Base-by-base conservation (phyloP, 192 early-diverging fungal genomes). In the Phycomyces blakesleeanus region DNA sequence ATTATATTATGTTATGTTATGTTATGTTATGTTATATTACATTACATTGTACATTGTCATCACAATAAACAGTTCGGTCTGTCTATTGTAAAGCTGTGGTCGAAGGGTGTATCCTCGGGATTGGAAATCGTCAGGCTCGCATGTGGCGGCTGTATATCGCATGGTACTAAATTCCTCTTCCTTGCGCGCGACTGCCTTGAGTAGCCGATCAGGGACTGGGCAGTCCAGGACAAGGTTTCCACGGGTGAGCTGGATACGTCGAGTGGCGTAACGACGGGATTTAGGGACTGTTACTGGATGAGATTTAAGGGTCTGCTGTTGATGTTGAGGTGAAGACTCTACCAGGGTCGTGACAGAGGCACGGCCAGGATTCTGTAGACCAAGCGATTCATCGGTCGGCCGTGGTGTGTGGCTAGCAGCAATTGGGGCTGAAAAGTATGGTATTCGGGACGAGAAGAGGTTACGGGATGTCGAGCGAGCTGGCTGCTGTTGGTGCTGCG, bases 91-190 rank as follows among this genome's bases (percentile, higher is more conserved):
- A 52, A 92, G 77, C 58, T 84, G 80, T 55, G 79, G 94, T 34
- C 94, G 83, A 59, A 98, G 78, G 27, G 81, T 86, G 77, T 95
- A 98, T 50, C 79, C 78, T 29, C 88, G 75, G 29, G 74, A 58
- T 27, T 67, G 63, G 77, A 96, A 98, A 27, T 95, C 84, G 67
- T 95, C 85, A 5, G 95, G 88, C 66, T 93, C 87, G 73, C 86
- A 89, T 12, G 92, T 94, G 11, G 86, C 90, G 3, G 95, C 91
- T 0, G 96, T 98, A 79, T 99, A 99, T 24, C 96, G 84, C 83
- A 95, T 86, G 67, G 95, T 86, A 15, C 92, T 93, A 56, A 94
- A 94, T 77, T 98, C 95, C 29, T 80, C 85, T 0, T 84, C 76
- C 55, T 79, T 77, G 25, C 73, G 59, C 53, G 80, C 74, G 55